Base-by-base conservation (phyloP, 257 asterid species). In the Fraxinus americana region DNA sequence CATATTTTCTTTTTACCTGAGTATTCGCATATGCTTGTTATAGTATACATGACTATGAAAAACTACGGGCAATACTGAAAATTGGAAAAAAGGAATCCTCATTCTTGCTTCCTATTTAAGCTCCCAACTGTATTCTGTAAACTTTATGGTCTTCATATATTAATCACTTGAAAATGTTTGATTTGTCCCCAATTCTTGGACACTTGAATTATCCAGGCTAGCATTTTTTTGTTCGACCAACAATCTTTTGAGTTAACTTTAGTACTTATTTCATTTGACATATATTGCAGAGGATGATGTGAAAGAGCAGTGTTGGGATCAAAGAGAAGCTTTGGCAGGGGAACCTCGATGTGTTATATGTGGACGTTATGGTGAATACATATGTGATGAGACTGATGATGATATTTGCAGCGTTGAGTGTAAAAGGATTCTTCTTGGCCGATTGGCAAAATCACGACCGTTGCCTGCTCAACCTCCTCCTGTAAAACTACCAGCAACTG, bases 361-460 rank as follows among this genome's bases (percentile, higher is more conserved):
- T 73, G 96, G 97, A 69, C 92, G 98, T 43, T 94, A 89, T 66
- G 99, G 99, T 67, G 99, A 94, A 86, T 94, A 94, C 80, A 89
- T 94, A 73, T 94, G 99, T 75, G 94, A 92, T 54, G 94, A 92
- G 79, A 92, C 97, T 19, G 92, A 94, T 74, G 97, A 92, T 82
- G 98, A 92, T 80, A 48, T 94, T 72, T 94, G 98, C 86, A 92
- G 99, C 77, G 79, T 91, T 38, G 98, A 94, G 79, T 94, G 99
- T 81, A 94, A 94, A 75, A 73, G 72, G 50, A 79, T 81, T 83
- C 89, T 89, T 71, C 90, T 94, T 70, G 79, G 72, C 30, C 88
- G 85, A 39, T 38, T 84, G 30, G 86, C 82, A 39, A 85, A 88
- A 77, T 77, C 81, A 4, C 81, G 17, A 72, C 70, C 86, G 61